phyloP scores from a whole-genome alignment of 768 basidiomycete genomes.

The Calvatia gigantea region DNA sequence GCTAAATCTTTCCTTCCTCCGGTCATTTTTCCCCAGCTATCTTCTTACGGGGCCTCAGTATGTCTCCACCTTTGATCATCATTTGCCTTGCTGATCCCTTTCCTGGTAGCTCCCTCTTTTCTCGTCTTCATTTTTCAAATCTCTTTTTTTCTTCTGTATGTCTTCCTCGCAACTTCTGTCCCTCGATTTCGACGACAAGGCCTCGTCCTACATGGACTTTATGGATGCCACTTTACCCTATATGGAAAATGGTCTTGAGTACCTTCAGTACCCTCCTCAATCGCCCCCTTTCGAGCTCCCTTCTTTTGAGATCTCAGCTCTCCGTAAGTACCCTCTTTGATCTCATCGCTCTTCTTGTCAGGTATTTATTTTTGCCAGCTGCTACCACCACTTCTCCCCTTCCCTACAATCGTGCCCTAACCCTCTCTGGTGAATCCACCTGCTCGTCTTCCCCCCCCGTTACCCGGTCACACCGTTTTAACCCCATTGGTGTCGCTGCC shows the following conservation, averaged over 20 bases:
- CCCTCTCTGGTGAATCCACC: constrained; percentile 51
- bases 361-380: constrained; percentile 34
- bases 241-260: constrained; percentile 52
- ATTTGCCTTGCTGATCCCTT: constrained; percentile 21
- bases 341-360: constrained; percentile 5
- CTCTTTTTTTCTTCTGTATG: constrained; percentile 26
- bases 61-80: constrained; percentile 22
- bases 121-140: constrained; percentile 25
- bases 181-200: constrained; percentile 50
- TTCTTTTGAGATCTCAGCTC: constrained; percentile 59
- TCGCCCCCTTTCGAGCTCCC: no score
- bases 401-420: constrained; percentile 55
- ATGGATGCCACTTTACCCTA: constrained; percentile 44
- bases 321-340: constrained; percentile 43
- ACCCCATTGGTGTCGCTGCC: constrained; percentile 62
- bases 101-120: constrained; percentile 19
- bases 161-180: constrained; percentile 31
- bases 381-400: constrained; percentile 58
- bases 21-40: constrained; percentile 15
- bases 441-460: constrained; percentile 57
- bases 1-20: constrained; percentile 28
- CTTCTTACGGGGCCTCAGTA: constrained; percentile 23
- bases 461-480: constrained; percentile 75
- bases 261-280: constrained; percentile 70
- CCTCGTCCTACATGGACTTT: constrained; percentile 44